Conservation (phyloP, 108 stramenopile species). For the Cyclostephanos tholiformis region DNA sequence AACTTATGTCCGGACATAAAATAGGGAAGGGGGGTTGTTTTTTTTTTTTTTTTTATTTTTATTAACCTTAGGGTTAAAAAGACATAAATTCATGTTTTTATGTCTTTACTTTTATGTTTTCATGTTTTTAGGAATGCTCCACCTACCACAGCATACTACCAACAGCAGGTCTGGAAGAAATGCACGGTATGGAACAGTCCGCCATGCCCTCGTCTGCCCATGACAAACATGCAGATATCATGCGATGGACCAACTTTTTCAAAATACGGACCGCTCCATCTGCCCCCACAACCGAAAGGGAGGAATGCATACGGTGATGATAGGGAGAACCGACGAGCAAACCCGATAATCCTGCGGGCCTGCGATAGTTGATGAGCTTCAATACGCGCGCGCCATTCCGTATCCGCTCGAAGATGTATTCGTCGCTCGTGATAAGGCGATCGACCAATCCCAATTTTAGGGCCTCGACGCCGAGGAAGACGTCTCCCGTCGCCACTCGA, state of each 20-base stretch:
- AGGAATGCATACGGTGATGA: conserved; percentile 1
- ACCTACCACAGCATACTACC: no score
- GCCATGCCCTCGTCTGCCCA: conserved; percentile 3
- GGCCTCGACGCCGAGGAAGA: conserved; percentile 79
- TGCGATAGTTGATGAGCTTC: conserved; percentile 57
- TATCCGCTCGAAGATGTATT: conserved; percentile 71
- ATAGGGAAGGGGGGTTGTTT: no score
- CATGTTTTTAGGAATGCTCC: no score
- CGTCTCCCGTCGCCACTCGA: conserved; percentile 70
- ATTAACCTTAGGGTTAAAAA: no score
- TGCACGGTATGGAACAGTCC: background rate
- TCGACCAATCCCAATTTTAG: conserved; percentile 70
- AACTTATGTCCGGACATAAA: no score
- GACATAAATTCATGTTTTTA: no score
- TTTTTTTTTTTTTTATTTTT: no score
- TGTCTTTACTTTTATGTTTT: no score
- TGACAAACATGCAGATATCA: background rate
- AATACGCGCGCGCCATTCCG: conserved; percentile 61
- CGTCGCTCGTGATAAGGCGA: conserved; percentile 75
- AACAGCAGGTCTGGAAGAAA: background rate
- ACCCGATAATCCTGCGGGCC: conserved; percentile 24
- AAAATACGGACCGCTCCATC: background rate
- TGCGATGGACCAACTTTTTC: background rate
- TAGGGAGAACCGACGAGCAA: conserved; percentile 20
- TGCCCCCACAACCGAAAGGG: background rate